Evolutionary conservation across 192 early-diverging fungal genomes (phyloP).

Genomic region (Backusella mclennaniae): DNA sequence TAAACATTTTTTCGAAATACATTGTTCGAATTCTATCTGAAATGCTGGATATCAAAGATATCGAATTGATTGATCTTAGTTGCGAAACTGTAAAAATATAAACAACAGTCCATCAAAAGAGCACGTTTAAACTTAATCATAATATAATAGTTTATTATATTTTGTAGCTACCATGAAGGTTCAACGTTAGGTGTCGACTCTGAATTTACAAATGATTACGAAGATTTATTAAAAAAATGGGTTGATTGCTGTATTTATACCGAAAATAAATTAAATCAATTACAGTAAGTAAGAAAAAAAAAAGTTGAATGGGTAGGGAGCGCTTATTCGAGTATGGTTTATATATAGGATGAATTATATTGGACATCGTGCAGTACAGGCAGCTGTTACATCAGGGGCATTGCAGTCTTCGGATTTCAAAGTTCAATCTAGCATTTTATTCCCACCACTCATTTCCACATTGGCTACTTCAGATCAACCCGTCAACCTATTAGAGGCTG

Average conservation of each 20-base stretch:
- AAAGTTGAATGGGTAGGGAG: not conserved
- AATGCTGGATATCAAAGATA: slow-evolving; percentile 53
- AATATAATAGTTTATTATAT: slow-evolving; percentile 58
- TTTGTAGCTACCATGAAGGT: slow-evolving; percentile 70
- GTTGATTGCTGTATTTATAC: slow-evolving; percentile 41
- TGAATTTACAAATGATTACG: slow-evolving; percentile 57
- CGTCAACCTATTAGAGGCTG: not conserved
- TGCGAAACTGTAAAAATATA: slow-evolving; percentile 49
- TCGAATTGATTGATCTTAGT: slow-evolving; percentile 57
- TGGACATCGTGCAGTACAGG: slow-evolving; percentile 65
- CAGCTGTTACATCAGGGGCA: slow-evolving; percentile 56
- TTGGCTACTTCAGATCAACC: slow-evolving; percentile 9
- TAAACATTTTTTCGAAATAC: slow-evolving; percentile 84
- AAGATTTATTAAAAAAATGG: slow-evolving; percentile 54
- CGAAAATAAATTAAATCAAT: not conserved
- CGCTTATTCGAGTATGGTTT: not conserved
- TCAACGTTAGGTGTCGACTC: slow-evolving; percentile 69
- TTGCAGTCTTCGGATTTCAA: slow-evolving; percentile 60
- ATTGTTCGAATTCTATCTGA: slow-evolving; percentile 68
- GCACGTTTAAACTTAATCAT: not conserved
- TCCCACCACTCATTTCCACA: slow-evolving; percentile 49
- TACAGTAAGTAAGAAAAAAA: slow-evolving; percentile 22
- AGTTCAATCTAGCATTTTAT: slow-evolving; percentile 57
- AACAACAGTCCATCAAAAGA: not conserved
- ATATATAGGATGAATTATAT: slow-evolving; percentile 38